These are phyloP conservation scores for Cryptosporidium sp. DNA, from an alignment of 169 alveolate species.

Conservation along the genomic window DNA sequence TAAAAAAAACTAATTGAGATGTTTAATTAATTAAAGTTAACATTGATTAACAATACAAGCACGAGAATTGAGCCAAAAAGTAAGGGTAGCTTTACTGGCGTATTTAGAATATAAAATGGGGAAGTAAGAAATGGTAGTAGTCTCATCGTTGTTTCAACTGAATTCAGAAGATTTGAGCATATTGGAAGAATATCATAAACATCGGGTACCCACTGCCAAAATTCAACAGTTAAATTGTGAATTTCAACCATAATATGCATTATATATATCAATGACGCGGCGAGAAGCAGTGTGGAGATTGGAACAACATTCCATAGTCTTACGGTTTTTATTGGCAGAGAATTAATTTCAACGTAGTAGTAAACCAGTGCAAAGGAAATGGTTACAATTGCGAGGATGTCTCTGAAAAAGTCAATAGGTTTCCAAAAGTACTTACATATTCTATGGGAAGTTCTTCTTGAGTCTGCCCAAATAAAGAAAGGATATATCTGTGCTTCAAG, in stretches of 20 bases:
- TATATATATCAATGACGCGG: constrained; percentile 2
- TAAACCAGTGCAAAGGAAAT: not conserved
- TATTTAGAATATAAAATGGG: constrained; percentile 45
- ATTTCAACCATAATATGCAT: constrained; percentile 55
- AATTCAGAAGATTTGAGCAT: constrained; percentile 55
- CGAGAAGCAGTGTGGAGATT: constrained; percentile 1
- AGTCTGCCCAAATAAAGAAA: constrained; percentile 70
- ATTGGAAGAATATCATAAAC: constrained; percentile 66
- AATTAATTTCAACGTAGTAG: constrained; percentile 21
- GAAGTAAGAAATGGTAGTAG: constrained; percentile 57
- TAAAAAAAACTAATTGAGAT: no score
- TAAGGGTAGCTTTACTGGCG: constrained; percentile 32
- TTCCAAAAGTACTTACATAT: constrained; percentile 72
- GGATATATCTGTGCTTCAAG: constrained; percentile 74
- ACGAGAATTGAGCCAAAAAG: constrained; percentile 25
- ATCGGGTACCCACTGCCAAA: constrained; percentile 73
- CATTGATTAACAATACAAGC: constrained; percentile 6
- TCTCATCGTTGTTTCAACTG: constrained; percentile 62
- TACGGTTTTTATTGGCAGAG: constrained; percentile 17
- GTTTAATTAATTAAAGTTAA: not conserved
- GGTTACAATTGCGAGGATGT: constrained; percentile 13
- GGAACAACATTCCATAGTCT: constrained; percentile 35
- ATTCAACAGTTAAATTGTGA: constrained; percentile 39
- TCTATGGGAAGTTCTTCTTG: constrained; percentile 42
- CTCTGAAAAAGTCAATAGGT: constrained; percentile 59